phyloP scores from a whole-genome alignment of 164 flowering plant species.

The Brasenia schreberi region DNA sequence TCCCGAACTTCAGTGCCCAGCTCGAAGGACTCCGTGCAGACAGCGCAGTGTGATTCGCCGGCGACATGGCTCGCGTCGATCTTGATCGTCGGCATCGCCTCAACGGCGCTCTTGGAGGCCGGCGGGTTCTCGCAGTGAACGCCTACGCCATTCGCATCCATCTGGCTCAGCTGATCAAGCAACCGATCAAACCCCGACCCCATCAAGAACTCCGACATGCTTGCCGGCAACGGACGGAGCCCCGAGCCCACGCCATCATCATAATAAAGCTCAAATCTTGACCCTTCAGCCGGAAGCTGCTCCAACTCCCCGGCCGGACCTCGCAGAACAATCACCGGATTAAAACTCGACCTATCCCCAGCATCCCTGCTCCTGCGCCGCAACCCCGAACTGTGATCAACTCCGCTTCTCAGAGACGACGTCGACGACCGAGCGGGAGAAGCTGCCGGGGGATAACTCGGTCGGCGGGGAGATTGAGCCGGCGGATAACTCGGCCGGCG shows the following conservation, averaged over 20 bases:
- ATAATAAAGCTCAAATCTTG: slow-evolving; percentile 48
- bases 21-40: slow-evolving; percentile 53
- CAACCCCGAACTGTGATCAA: slow-evolving; percentile 6
- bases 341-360: slow-evolving; percentile 39
- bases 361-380: slow-evolving; percentile 31
- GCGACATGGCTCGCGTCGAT: slow-evolving; percentile 24
- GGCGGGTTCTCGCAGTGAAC: slow-evolving; percentile 47
- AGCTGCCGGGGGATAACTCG: not conserved
- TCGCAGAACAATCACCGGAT: slow-evolving; percentile 62
- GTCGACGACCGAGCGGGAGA: not conserved
- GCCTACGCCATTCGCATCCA: slow-evolving; percentile 27
- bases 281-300: slow-evolving; percentile 13
- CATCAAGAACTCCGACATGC: slow-evolving; percentile 57
- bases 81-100: slow-evolving; percentile 53
- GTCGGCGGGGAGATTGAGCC: not conserved
- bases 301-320: slow-evolving; percentile 21
- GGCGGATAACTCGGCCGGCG: not conserved
- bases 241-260: slow-evolving; percentile 73
- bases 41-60: slow-evolving; percentile 49
- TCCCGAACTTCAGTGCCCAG: slow-evolving; percentile 50
- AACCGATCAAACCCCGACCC: slow-evolving; percentile 69
- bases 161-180: slow-evolving; percentile 55
- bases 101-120: slow-evolving; percentile 59
- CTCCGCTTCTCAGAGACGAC: not conserved
- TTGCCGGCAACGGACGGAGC: slow-evolving; percentile 57